Conservation (phyloP, 2,329 filamentous ascomycete species). For the Lachnellula hyalina region DNA sequence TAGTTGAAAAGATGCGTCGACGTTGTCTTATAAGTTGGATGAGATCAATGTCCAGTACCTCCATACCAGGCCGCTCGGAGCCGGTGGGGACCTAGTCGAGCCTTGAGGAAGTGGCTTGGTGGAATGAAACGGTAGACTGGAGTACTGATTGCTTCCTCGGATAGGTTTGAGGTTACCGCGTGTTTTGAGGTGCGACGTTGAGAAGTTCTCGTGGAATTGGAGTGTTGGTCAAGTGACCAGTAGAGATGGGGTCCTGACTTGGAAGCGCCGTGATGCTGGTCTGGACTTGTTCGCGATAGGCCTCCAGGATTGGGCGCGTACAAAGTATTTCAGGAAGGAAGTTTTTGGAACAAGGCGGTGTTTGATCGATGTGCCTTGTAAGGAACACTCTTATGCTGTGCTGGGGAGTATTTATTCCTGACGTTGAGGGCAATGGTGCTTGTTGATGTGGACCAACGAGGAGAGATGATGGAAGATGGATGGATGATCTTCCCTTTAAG, state of each 20-base stretch:
- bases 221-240: slow-evolving; percentile 13
- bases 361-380: slow-evolving; percentile 9
- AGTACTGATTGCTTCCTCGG: slow-evolving; percentile 3
- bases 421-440: neutral
- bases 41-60: slow-evolving; percentile 15
- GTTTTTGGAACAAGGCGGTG: slow-evolving; percentile 5
- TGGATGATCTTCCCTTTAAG: neutral
- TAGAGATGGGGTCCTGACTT: slow-evolving; percentile 1
- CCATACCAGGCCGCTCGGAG: neutral
- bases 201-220: slow-evolving; percentile 12
- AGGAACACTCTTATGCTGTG: neutral
- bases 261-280: slow-evolving; percentile 15
- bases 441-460: neutral
- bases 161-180: slow-evolving; percentile 18
- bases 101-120: neutral
- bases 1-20: neutral
- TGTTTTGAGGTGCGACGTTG: slow-evolving; percentile 13
- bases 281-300: neutral
- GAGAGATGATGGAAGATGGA: neutral
- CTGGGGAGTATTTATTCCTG: neutral
- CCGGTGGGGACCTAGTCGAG: neutral
- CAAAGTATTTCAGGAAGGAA: neutral
- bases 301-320: neutral
- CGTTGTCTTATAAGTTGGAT: neutral
- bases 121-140: neutral